Conservation (phyloP, 2,329 filamentous ascomycete species). For the Diaporthe aspalathi region DNA sequence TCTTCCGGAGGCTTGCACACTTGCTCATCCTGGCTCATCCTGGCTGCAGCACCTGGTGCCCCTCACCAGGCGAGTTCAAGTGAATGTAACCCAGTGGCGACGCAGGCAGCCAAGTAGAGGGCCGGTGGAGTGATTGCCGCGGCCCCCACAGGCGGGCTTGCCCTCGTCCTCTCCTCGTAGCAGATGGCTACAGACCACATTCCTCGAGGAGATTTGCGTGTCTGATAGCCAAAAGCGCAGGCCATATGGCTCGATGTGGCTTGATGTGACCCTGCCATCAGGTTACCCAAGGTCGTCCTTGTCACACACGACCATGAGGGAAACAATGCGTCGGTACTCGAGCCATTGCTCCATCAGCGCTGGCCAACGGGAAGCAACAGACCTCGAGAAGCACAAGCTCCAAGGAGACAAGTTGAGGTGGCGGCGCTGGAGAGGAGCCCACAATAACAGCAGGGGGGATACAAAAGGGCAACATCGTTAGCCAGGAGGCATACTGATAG, state of each 20-base stretch:
- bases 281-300: not conserved
- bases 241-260: not conserved
- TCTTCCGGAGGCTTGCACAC: not conserved
- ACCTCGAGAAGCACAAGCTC: not conserved
- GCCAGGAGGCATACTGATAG: conserved; percentile 2
- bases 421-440: not conserved
- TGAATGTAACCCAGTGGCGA: conserved; percentile 23
- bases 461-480: not conserved
- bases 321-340: conserved; percentile 4
- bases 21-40: not conserved
- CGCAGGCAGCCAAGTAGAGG: conserved; percentile 17
- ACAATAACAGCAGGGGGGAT: not conserved
- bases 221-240: not conserved
- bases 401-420: not conserved
- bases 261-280: conserved; percentile 1
- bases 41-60: conserved; percentile 8
- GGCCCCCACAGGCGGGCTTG: not conserved
- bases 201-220: not conserved
- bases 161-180: not conserved
- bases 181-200: not conserved
- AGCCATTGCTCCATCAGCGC: not conserved
- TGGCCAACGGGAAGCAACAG: conserved; percentile 12
- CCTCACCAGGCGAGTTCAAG: not conserved
- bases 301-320: not conserved
- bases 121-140: not conserved